Percentiles rank a stretch among this genome's conserved stretches.
Evolutionary conservation across 306 rosid genomes (phyloP).

Genomic region (Cicer cuneatum): DNA sequence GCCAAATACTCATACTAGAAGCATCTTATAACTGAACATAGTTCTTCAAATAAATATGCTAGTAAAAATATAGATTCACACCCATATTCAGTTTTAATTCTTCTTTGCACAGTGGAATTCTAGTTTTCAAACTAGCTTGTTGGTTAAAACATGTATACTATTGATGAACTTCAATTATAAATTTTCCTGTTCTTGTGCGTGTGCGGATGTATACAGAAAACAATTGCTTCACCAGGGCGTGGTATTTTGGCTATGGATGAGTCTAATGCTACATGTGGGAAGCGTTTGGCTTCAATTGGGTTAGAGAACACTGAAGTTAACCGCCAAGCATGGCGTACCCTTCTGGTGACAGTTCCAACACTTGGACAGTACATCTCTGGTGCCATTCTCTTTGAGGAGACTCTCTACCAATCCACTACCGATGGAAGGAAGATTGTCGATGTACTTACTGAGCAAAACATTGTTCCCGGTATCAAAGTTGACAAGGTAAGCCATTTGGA

Average conservation of each 20-base stretch:
- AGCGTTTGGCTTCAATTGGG: constrained; percentile 88
- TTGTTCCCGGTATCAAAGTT: constrained; percentile 85
- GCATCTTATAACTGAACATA: not conserved
- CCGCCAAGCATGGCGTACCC: constrained; percentile 84
- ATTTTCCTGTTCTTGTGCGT: not conserved
- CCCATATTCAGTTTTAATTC: not conserved
- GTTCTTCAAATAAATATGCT: not conserved
- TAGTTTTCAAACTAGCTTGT: not conserved
- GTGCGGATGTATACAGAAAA: constrained; percentile 47
- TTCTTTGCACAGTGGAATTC: not conserved
- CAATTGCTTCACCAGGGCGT: constrained; percentile 85
- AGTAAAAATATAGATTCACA: not conserved
- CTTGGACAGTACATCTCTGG: constrained; percentile 84
- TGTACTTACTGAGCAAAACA: constrained; percentile 64
- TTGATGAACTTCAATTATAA: not conserved
- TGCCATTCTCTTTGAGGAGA: constrained; percentile 88
- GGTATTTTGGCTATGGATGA: constrained; percentile 97
- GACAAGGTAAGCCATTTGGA: constrained; percentile 67
- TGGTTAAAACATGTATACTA: constrained; percentile 1
- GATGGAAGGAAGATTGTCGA: constrained; percentile 83
- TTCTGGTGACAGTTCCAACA: constrained; percentile 66
- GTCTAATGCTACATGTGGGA: constrained; percentile 90
- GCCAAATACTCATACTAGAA: not conserved
- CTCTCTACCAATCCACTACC: constrained; percentile 83
- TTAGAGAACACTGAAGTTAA: constrained; percentile 89